phyloP scores from a whole-genome alignment of 495 filamentous ascomycete species.

The Penicillium cataractarum region DNA sequence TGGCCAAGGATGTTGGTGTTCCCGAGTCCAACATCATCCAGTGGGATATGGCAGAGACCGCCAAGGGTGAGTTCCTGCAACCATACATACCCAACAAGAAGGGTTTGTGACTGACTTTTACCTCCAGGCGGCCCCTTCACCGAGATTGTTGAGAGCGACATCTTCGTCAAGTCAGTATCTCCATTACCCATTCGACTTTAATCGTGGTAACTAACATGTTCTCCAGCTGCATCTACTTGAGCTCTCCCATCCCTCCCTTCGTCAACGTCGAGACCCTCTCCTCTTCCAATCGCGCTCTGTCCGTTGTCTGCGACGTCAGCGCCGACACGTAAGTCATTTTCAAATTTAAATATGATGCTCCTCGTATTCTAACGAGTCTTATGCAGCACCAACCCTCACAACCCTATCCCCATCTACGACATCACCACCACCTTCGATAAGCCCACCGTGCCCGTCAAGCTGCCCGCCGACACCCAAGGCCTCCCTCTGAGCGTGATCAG shows the following conservation, averaged over 20 bases:
- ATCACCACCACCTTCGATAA: slow-evolving; percentile 80
- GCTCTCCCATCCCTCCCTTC: slow-evolving; percentile 47
- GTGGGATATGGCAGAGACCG: slow-evolving; percentile 93
- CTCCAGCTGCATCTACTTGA: background rate
- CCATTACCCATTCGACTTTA: slow-evolving; percentile 29
- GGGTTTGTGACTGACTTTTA: slow-evolving; percentile 23
- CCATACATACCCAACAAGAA: slow-evolving; percentile 28
- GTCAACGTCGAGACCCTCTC: slow-evolving; percentile 71
- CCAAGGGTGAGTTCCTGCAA: background rate
- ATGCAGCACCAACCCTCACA: slow-evolving; percentile 66
- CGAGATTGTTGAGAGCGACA: slow-evolving; percentile 71
- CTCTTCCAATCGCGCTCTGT: slow-evolving; percentile 69
- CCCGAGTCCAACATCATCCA: slow-evolving; percentile 73
- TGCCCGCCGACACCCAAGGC: slow-evolving; percentile 51
- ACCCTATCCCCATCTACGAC: slow-evolving; percentile 83
- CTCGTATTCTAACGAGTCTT: background rate
- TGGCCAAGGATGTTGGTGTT: slow-evolving; percentile 76
- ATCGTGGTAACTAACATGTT: slow-evolving; percentile 14
- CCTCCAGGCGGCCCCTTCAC: slow-evolving; percentile 72
- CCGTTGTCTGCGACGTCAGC: slow-evolving; percentile 87
- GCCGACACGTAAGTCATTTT: slow-evolving; percentile 58
- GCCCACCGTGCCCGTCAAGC: slow-evolving; percentile 74
- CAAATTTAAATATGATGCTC: background rate
- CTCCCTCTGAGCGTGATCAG: slow-evolving; percentile 76
- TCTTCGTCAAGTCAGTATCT: slow-evolving; percentile 59